A percentile compares a stretch with the other conserved stretches of the same genome.
These are phyloP conservation scores for Mycena maculata DNA, from an alignment of 768 basidiomycete species.

Conservation along the genomic window DNA sequence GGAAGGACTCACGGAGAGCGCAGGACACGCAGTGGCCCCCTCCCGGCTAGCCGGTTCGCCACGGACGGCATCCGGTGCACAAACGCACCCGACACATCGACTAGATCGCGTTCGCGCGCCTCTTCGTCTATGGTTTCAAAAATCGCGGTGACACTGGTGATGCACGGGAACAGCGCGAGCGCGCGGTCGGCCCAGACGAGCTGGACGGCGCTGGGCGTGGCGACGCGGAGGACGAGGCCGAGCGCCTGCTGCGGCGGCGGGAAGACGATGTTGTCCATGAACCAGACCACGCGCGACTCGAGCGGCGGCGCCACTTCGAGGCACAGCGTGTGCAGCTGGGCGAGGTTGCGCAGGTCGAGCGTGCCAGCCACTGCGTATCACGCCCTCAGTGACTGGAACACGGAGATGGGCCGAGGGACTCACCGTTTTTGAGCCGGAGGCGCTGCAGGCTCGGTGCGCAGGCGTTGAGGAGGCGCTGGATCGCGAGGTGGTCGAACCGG, in stretches of 20 bases:
- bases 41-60: not conserved
- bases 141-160: not conserved
- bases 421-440: slow-evolving; percentile 13
- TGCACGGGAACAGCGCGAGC: not conserved
- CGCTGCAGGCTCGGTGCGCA: slow-evolving; percentile 2
- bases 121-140: not conserved
- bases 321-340: not conserved
- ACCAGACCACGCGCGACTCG: slow-evolving; percentile 1
- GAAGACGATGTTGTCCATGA: not conserved
- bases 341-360: not conserved
- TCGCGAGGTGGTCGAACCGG: not conserved
- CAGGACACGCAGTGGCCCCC: slow-evolving; percentile 13
- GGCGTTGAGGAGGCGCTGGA: slow-evolving; percentile 3
- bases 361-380: not conserved
- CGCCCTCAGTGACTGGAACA: not conserved
- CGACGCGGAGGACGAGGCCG: slow-evolving; percentile 5
- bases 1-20: slow-evolving; percentile 11
- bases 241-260: not conserved
- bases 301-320: not conserved
- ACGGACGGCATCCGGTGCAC: not conserved
- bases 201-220: not conserved
- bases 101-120: not conserved
- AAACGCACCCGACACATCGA: slow-evolving; percentile 14
- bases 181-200: not conserved
- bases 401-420: not conserved